These are phyloP conservation scores for Candida orba DNA, from an alignment of 805 yeast genomes.

Conservation along the genomic window DNA sequence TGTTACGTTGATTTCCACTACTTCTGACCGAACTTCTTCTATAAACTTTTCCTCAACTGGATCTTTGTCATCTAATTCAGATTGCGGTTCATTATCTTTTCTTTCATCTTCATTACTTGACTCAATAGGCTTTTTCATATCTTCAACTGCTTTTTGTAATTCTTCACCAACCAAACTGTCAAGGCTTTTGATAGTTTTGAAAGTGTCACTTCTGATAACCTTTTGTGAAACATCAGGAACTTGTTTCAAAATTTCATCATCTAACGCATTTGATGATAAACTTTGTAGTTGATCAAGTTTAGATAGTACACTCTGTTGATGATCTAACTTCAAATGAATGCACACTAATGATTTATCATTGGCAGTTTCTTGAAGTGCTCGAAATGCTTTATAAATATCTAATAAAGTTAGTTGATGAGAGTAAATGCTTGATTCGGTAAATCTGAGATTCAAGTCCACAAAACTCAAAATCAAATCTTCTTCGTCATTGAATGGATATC, in stretches of 20 bases:
- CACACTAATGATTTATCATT: constrained; percentile 7
- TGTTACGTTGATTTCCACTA: neutral
- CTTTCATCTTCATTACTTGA: neutral
- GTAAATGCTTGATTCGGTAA: constrained; percentile 15
- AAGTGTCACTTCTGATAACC: too few relatives aligned
- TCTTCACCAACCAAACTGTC: too few relatives aligned
- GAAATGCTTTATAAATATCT: constrained; percentile 15
- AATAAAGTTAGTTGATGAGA: constrained; percentile 14
- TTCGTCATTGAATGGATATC: constrained; percentile 15
- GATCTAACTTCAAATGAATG: constrained; percentile 10
- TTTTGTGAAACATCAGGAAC: too few relatives aligned
- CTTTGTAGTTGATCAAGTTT: too few relatives aligned
- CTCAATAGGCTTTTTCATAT: too few relatives aligned
- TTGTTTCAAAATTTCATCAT: too few relatives aligned
- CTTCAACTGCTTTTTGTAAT: too few relatives aligned
- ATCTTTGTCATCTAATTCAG: neutral
- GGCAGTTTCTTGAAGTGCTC: constrained; percentile 1
- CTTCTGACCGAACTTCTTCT: neutral
- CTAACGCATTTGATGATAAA: too few relatives aligned
- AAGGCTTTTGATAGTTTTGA: too few relatives aligned
- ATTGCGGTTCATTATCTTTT: neutral
- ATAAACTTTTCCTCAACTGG: neutral
- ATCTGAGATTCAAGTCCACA: constrained; percentile 13
- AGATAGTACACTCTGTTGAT: constrained; percentile 10
- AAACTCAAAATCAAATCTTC: constrained; percentile 17